A percentile compares a stretch with the other conserved stretches of the same genome.
These are phyloP conservation scores for Blastobotrys illinoisensis DNA, from an alignment of 1,139 yeast genomes.

Conservation along the genomic window DNA sequence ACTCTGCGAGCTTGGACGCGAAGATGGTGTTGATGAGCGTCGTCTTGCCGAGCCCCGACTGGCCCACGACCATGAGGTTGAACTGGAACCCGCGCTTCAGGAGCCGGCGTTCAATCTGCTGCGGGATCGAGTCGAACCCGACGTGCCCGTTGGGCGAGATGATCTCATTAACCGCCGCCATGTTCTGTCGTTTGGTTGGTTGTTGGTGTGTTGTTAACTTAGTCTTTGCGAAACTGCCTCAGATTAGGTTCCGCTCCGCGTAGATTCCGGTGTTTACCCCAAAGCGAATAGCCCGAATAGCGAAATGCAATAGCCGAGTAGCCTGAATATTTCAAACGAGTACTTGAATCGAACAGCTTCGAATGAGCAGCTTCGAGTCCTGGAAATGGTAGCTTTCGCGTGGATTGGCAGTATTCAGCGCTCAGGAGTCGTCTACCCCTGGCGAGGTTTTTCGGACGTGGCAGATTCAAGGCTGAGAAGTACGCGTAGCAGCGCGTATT, in stretches of 20 bases:
- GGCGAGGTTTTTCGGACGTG: background rate
- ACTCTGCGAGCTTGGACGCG: slow-evolving; percentile 69
- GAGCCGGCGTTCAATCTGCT: slow-evolving; percentile 88
- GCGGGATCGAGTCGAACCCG: slow-evolving; percentile 94
- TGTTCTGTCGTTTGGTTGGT: background rate
- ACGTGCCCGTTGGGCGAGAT: slow-evolving; percentile 45
- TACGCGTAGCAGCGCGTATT: background rate
- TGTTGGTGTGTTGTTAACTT: too few relatives aligned
- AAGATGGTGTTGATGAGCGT: slow-evolving; percentile 87
- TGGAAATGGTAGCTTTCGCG: too few relatives aligned
- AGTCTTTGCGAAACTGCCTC: too few relatives aligned
- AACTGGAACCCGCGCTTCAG: slow-evolving; percentile 92
- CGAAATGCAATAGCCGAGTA: too few relatives aligned
- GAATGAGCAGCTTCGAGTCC: too few relatives aligned
- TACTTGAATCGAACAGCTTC: too few relatives aligned
- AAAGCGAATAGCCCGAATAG: too few relatives aligned
- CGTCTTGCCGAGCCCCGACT: slow-evolving; percentile 91
- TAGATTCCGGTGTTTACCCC: too few relatives aligned
- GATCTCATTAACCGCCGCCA: slow-evolving; percentile 1
- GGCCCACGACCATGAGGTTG: slow-evolving; percentile 88
- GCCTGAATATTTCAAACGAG: too few relatives aligned
- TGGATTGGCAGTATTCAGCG: too few relatives aligned
- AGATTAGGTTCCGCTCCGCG: too few relatives aligned
- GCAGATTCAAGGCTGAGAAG: background rate
- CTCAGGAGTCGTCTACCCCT: background rate